Conservation (phyloP, 805 yeast species). For the Candida sithepensis region DNA sequence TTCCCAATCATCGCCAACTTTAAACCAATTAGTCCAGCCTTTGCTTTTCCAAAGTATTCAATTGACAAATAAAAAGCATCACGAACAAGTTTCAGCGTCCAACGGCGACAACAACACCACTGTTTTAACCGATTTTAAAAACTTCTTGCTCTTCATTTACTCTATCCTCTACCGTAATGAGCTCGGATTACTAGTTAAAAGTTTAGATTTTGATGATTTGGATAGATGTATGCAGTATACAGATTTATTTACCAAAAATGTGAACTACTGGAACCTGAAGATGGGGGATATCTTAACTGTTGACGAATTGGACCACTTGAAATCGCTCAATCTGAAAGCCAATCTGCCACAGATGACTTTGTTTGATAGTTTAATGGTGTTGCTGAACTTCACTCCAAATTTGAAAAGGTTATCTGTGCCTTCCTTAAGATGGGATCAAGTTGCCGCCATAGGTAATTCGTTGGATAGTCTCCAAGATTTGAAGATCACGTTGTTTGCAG, state of each 20-base stretch:
- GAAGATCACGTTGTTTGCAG: conserved; percentile 6
- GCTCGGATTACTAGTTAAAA: conserved; percentile 9
- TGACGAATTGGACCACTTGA: conserved; percentile 8
- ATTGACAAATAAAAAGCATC: conserved; percentile 6
- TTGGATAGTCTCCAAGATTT: conserved; percentile 5
- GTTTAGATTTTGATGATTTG: conserved; percentile 16
- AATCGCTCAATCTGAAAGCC: conserved; percentile 3
- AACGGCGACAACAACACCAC: conserved; percentile 1
- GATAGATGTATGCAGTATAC: conserved; percentile 4
- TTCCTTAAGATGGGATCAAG: conserved; percentile 4
- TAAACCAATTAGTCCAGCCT: neutral
- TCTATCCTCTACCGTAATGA: conserved; percentile 11
- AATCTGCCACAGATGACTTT: conserved; percentile 9
- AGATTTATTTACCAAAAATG: neutral
- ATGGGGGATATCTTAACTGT: conserved; percentile 9
- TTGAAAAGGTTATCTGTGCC: conserved; percentile 11
- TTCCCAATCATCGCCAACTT: neutral
- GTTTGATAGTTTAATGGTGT: conserved; percentile 15
- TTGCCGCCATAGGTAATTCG: neutral
- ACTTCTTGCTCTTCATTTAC: conserved; percentile 17
- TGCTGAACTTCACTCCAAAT: conserved; percentile 14
- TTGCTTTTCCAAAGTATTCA: conserved; percentile 10
- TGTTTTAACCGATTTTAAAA: conserved; percentile 6
- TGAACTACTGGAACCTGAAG: conserved; percentile 13
- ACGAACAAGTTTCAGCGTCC: too few relatives aligned